Evolutionary conservation across 2,329 filamentous ascomycete genomes (phyloP), one percentile per base, ranked within the genome.

Genomic region (Beauveria varroae): DNA sequence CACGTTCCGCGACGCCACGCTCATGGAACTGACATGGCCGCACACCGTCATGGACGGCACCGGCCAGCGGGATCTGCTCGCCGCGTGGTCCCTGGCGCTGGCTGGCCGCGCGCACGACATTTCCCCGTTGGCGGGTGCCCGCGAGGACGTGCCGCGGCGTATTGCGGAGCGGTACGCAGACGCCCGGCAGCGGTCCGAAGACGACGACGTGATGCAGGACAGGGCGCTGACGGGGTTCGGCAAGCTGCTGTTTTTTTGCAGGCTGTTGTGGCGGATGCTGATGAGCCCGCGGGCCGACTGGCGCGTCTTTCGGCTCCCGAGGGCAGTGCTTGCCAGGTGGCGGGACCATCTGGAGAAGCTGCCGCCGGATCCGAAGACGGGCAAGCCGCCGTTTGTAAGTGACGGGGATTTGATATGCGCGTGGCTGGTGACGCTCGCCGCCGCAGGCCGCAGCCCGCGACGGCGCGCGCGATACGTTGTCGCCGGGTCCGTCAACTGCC

Each of bases 21-120:
- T 82, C 0, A 68, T 83, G 3, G 71, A 71, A 1, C 63, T 82
- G 1, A 70, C 69, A 3, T 79, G 73, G 68, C 73, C 76, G 10
- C 81, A 83, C 66, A 75, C 73, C 0, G 65, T 80, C 5, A 73
- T 76, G 59, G 80, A 82, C 64, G 77, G 70, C 3, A 72, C 78
- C 63, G 79, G 76, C 5, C 71, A 70, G 34, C 64, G 68, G 8
- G 73, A 70, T 2, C 68, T 83, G 10, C 63, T 82, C 1, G 64
- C 71, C 1, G 75, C 72, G 8, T 83, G 80, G 80, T 71, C 70
- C 1, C 67, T 73, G 1, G 73, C 79, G 1, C 67, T 83, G 2
- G 70, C 72, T 8, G 78, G 78, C 7, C 67, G 71, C 4, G 74
- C 76, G 28, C 66, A 69, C 10, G 70, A 78, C 44, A 71, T 81